Evolutionary conservation across 257 asterid genomes (phyloP).

Genomic region (Nicotiana paniculata): DNA sequence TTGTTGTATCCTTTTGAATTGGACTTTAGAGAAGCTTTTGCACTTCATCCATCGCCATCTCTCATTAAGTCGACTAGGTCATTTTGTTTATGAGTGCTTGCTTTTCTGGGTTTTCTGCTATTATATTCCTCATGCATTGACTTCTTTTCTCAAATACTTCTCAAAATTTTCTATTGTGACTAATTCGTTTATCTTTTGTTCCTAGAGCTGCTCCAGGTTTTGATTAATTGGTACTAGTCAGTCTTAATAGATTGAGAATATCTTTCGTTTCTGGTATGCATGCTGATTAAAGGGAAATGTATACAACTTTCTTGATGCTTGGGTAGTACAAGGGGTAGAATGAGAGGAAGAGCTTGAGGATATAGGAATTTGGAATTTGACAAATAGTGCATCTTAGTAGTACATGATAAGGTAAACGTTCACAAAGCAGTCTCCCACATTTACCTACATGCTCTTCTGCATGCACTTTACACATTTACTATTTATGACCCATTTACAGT

Average conservation of each 20-base stretch:
- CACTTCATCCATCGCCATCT: neutral
- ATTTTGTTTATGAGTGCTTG: neutral
- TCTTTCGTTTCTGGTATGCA: neutral
- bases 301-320: neutral
- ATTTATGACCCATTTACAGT: neutral
- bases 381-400: neutral
- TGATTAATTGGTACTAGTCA: neutral
- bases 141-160: neutral
- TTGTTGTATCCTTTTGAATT: neutral
- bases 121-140: neutral
- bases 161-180: neutral
- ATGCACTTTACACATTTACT: neutral
- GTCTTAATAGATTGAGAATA: neutral
- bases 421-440: neutral
- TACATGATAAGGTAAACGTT: neutral
- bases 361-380: neutral
- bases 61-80: neutral
- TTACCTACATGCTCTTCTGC: neutral
- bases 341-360: neutral
- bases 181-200: neutral
- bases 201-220: neutral
- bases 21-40: neutral
- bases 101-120: neutral
- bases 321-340: neutral
- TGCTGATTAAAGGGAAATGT: neutral